These are phyloP conservation scores for Lophiostoma macrostomum DNA, from an alignment of 495 filamentous ascomycete species.

Conservation along the genomic window DNA sequence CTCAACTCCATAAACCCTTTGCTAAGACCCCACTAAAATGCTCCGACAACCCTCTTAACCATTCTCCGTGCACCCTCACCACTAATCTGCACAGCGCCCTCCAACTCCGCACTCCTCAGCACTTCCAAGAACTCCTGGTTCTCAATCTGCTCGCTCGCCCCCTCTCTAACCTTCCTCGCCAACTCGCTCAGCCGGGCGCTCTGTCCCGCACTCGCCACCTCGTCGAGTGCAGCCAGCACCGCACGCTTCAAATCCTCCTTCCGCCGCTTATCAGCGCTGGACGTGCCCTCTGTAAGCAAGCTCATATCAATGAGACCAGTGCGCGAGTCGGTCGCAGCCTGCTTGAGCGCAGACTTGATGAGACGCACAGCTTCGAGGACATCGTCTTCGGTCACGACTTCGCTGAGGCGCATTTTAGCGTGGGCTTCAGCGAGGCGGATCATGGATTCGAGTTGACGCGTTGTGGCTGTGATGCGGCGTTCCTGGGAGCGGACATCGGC, in stretches of 20 bases:
- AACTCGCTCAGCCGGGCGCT: slow-evolving; percentile 76
- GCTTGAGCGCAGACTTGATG: slow-evolving; percentile 93
- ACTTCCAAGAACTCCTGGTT: slow-evolving; percentile 60
- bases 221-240: slow-evolving; percentile 70
- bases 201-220: slow-evolving; percentile 59
- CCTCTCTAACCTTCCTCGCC: slow-evolving; percentile 67
- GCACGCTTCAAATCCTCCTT: slow-evolving; percentile 83
- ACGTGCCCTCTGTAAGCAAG: slow-evolving; percentile 86
- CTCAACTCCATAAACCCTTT: too few species aligned
- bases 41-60: slow-evolving; percentile 71
- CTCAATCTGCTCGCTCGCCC: slow-evolving; percentile 70
- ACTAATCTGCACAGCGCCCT: slow-evolving; percentile 74
- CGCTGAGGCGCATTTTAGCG: slow-evolving; percentile 89
- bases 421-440: slow-evolving; percentile 95
- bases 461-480: slow-evolving; percentile 96
- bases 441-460: slow-evolving; percentile 93
- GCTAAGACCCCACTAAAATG: too few species aligned
- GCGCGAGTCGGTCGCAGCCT: slow-evolving; percentile 83
- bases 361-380: slow-evolving; percentile 88
- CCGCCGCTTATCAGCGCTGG: slow-evolving; percentile 73
- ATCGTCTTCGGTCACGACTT: slow-evolving; percentile 72
- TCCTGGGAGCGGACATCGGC: slow-evolving; percentile 91
- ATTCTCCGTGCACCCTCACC: slow-evolving; percentile 82
- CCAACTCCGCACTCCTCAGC: slow-evolving; percentile 73
- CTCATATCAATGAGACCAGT: slow-evolving; percentile 97